phyloP scores from a whole-genome alignment of 495 filamentous ascomycete species.

The Baudoinia panamericana region DNA sequence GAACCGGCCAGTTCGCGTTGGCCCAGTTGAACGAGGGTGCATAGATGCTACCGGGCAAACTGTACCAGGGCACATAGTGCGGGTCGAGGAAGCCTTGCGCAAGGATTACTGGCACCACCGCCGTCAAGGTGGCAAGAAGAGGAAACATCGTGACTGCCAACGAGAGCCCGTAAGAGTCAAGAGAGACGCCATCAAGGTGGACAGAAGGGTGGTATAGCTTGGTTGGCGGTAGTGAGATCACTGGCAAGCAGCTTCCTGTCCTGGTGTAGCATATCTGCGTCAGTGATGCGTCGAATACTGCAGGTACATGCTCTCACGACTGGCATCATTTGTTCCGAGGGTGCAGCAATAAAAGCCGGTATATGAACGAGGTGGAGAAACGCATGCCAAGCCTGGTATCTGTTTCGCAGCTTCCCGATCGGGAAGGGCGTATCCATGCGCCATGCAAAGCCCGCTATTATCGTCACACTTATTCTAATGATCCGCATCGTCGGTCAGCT shows the following conservation, averaged over 20 bases:
- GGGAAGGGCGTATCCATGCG: no score
- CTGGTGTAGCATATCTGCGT: slow-evolving; percentile 2
- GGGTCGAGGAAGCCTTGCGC: background rate
- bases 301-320: no score
- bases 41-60: slow-evolving; percentile 7
- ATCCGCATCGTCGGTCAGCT: no score
- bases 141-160: slow-evolving; percentile 3
- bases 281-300: no score
- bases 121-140: background rate
- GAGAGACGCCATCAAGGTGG: background rate
- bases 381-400: no score
- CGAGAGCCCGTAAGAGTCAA: background rate
- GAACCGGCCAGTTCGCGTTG: slow-evolving; percentile 24
- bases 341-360: no score
- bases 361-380: no score
- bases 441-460: no score
- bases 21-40: slow-evolving; percentile 1
- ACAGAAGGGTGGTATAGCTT: background rate
- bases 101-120: background rate
- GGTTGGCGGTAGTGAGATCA: slow-evolving; percentile 1
- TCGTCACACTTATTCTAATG: no score
- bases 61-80: background rate
- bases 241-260: background rate
- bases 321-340: no score
- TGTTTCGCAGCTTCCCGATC: no score